phyloP scores from a whole-genome alignment of 148 eudicot genomes.

The Fagopyrum esculentum region DNA sequence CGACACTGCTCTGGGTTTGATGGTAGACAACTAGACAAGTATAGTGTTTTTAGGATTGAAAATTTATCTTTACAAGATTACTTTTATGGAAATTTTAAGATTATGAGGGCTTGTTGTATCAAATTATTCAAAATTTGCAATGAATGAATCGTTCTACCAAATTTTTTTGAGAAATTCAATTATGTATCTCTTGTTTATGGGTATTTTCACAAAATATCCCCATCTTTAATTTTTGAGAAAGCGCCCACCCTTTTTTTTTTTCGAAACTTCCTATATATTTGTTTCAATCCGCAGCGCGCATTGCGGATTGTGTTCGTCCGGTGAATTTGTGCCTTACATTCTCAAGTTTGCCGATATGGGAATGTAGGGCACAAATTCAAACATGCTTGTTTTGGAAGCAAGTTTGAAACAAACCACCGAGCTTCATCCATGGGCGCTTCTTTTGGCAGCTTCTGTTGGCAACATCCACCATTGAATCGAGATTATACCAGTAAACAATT shows the following conservation, averaged over 20 bases:
- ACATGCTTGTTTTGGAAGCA: not conserved
- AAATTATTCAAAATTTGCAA: not conserved
- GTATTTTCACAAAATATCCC: too few relatives aligned
- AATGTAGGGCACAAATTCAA: not conserved
- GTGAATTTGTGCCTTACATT: not conserved
- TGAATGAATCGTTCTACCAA: too few relatives aligned
- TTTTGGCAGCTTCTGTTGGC: not conserved
- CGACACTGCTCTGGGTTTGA: not conserved
- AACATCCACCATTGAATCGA: not conserved
- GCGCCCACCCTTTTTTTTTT: too few relatives aligned
- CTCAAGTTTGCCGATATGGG: not conserved
- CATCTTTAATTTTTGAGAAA: too few relatives aligned
- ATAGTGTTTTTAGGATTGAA: not conserved
- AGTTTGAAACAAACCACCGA: not conserved
- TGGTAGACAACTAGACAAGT: not conserved
- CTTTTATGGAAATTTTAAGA: too few relatives aligned
- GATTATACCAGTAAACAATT: not conserved
- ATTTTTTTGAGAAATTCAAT: too few relatives aligned
- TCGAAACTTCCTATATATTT: too few relatives aligned
- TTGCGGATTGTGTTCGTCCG: not conserved
- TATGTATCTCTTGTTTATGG: too few relatives aligned
- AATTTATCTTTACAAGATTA: not conserved
- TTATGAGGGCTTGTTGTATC: not conserved
- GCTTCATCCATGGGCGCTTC: not conserved
- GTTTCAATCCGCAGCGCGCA: not conserved